Percentiles rank a stretch among this genome's conserved stretches.
phyloP scores from a whole-genome alignment of 2,329 filamentous ascomycete genomes.

The Monosporascus cannonballus region DNA sequence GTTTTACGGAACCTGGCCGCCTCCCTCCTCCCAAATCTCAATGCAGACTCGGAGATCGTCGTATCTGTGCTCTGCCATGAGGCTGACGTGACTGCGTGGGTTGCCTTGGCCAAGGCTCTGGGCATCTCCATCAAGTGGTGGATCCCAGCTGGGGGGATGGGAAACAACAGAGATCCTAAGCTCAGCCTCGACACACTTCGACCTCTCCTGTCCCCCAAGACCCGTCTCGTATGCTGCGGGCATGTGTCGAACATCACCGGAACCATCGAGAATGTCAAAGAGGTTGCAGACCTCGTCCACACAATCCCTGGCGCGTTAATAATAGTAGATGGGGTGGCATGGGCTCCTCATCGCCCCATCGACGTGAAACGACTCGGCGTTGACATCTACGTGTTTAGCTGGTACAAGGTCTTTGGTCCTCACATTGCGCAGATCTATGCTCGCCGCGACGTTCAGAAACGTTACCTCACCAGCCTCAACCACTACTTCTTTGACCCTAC shows the following conservation, averaged over 20 bases:
- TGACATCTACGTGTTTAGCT: constrained; percentile 55
- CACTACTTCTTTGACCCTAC: constrained; percentile 10
- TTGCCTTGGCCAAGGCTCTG: constrained; percentile 34
- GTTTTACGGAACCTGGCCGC: neutral
- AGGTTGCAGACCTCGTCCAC: constrained; percentile 38
- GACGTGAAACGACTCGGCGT: constrained; percentile 50
- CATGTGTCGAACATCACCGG: constrained; percentile 54
- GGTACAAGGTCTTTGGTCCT: constrained; percentile 60
- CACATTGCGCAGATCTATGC: constrained; percentile 53
- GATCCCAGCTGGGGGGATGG: constrained; percentile 23
- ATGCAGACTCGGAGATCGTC: constrained; percentile 41
- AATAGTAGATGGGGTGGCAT: constrained; percentile 53
- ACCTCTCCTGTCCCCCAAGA: constrained; percentile 43
- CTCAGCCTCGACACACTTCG: constrained; percentile 42
- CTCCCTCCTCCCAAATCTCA: neutral
- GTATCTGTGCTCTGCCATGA: constrained; percentile 53
- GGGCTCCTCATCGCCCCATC: constrained; percentile 51
- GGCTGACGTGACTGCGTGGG: constrained; percentile 54
- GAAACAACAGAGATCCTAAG: neutral
- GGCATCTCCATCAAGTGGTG: constrained; percentile 51
- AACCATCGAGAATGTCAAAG: constrained; percentile 43
- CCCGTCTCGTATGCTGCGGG: constrained; percentile 50
- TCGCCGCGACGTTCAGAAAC: constrained; percentile 38
- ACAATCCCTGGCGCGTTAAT: constrained; percentile 13
- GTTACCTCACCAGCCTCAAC: constrained; percentile 37